These are phyloP conservation scores for Globomyces sp. DNA, from an alignment of 371 early-diverging fungal genomes.

Conservation along the genomic window DNA sequence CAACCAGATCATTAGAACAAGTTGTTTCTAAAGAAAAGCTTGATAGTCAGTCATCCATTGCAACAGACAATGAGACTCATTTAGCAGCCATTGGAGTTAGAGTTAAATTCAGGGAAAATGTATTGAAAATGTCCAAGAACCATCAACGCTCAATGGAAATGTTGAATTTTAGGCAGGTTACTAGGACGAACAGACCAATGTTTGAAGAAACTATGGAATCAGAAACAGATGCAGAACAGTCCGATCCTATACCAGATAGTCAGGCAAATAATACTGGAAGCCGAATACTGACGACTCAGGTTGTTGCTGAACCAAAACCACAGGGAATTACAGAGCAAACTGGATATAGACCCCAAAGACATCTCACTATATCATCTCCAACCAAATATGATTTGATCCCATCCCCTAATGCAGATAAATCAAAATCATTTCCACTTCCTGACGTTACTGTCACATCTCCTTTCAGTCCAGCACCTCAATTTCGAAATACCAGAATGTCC, in stretches of 20 bases:
- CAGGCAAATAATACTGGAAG: constrained; percentile 1
- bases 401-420: not conserved
- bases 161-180: constrained; percentile 23
- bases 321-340: constrained; percentile 15
- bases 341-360: constrained; percentile 11
- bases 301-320: constrained; percentile 1
- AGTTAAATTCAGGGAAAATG: too few species aligned
- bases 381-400: not conserved
- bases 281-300: constrained; percentile 9
- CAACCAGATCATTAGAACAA: too few species aligned
- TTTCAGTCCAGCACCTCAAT: not conserved
- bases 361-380: not conserved
- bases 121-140: too few species aligned
- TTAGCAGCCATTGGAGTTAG: too few species aligned
- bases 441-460: constrained; percentile 11
- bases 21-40: too few species aligned
- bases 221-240: not conserved
- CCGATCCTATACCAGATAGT: constrained; percentile 13
- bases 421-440: not conserved
- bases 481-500: constrained; percentile 14
- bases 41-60: too few species aligned
- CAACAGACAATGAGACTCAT: too few species aligned
- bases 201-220: constrained; percentile 22
- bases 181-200: constrained; percentile 23
- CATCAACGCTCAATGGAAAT: constrained; percentile 27